Conservation (phyloP, 768 basidiomycete species). For the Leccinum subgranulosum region DNA sequence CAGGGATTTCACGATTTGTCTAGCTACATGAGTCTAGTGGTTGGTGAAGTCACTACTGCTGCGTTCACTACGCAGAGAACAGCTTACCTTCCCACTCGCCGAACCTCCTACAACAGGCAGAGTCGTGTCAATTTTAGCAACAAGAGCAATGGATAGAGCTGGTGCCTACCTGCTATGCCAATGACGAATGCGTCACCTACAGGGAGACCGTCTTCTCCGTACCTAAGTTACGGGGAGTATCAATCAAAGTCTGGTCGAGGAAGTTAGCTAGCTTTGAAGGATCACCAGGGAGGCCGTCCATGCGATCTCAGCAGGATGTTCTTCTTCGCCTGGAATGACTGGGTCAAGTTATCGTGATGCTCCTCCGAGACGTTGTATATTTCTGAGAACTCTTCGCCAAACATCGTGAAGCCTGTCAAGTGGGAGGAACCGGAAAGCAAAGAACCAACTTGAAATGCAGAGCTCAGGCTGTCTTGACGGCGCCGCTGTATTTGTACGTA, state of each 20-base stretch:
- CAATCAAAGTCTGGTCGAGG: conserved; percentile 10
- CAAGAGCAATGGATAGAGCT: not conserved
- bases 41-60: conserved; percentile 1
- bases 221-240: conserved; percentile 46
- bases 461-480: not conserved
- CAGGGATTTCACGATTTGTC: conserved; percentile 73
- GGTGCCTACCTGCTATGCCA: conserved; percentile 67
- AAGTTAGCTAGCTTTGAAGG: conserved; percentile 8
- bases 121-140: not conserved
- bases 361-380: conserved; percentile 18
- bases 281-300: conserved; percentile 80
- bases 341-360: conserved; percentile 12
- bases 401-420: conserved; percentile 14
- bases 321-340: conserved; percentile 42
- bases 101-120: conserved; percentile 58
- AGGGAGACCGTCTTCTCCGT: conserved; percentile 68
- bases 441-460: not conserved
- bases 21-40: conserved; percentile 76
- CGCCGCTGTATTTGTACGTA: conserved; percentile 28
- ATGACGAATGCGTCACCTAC: conserved; percentile 79
- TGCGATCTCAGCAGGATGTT: conserved; percentile 81
- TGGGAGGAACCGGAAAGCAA: not conserved
- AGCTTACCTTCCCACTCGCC: conserved; percentile 77
- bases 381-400: conserved; percentile 27
- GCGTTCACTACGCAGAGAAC: not conserved